Percentiles rank a stretch among this genome's conserved stretches.
Conservation (phyloP, 2,329 filamentous ascomycete species). For the Ophiostoma fasciatum region DNA sequence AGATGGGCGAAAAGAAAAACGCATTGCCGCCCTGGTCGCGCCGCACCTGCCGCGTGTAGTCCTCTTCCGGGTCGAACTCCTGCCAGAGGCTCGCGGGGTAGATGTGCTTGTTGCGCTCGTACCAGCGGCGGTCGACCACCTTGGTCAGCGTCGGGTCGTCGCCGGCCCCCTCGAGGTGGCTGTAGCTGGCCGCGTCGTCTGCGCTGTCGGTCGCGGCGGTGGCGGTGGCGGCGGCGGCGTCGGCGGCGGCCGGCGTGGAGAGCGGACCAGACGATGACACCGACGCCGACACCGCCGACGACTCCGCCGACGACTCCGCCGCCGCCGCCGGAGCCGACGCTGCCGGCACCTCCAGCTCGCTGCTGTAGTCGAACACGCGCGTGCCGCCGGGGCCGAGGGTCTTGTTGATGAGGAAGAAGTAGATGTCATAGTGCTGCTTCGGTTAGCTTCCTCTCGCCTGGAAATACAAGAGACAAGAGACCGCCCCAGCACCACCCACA, state of each 20-base stretch:
- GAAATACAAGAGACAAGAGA: conserved; percentile 5
- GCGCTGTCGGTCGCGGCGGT: conserved; percentile 11
- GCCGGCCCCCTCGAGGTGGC: conserved; percentile 54
- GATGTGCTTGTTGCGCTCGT: conserved; percentile 95
- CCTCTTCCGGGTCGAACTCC: conserved; percentile 79
- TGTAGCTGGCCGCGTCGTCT: conserved; percentile 29
- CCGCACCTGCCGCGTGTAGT: conserved; percentile 63
- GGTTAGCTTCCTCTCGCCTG: too few relatives aligned
- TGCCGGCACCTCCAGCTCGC: too few relatives aligned
- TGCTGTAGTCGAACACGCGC: conserved; percentile 61
- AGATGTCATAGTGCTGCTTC: conserved; percentile 82
- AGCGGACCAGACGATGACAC: conserved; percentile 1
- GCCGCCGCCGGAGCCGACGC: conserved; percentile 20
- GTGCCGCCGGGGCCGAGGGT: conserved; percentile 56
- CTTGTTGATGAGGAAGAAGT: conserved; percentile 91
- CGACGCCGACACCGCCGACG: conserved; percentile 18
- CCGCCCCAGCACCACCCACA: conserved; percentile 39
- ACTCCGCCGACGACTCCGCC: not conserved
- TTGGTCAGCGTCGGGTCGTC: conserved; percentile 77
- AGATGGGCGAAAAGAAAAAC: conserved; percentile 61
- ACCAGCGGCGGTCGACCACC: conserved; percentile 92
- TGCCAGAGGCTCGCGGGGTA: conserved; percentile 94
- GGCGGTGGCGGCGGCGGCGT: conserved; percentile 7
- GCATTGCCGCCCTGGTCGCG: conserved; percentile 82
- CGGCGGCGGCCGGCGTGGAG: conserved; percentile 3